Base-by-base conservation (phyloP, 306 rosid species). In the Cicer judaicum region DNA sequence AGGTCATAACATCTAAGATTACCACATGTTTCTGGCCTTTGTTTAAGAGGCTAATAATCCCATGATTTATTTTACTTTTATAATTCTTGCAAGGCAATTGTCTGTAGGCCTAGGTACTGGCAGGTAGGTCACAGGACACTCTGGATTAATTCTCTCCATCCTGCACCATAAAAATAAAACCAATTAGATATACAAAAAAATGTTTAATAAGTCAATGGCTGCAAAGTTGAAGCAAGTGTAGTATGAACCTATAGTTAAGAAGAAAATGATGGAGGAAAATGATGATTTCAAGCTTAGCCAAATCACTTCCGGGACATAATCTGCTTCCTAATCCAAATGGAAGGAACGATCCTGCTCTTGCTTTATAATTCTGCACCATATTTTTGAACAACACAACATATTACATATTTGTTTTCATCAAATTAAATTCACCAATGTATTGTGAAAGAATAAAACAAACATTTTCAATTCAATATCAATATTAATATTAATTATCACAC, bases 181-280 rank as follows among this genome's bases (percentile, higher is more conserved):
- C 36, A 29, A 4, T 29, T 29, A 29, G 36, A 29, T 29, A 29
- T 29, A 29, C 36, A 29, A n/a, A 52, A 7, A 52, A 52, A 6
- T 7, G 57, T 6, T 41, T 19, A 50, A 52, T n/a, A 75, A 52
- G 47, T 42, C 46, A 77, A 57, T 36, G 19, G 5, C 6, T 60
- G 10, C 3, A 49, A 60, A n/a, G 38, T 41, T 49, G 40, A 70
- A 44, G 54, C 8, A 42, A 49, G 14, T 47, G 13, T 46, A 46
- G 21, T 12, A 21, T 46, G 57, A 19, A 87, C 91, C 80, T 87
- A 85, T 85, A 89, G 54, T 78, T 68, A 42, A 83, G 87, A 72
- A 89, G 84, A 74, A 87, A 87, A 80, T 89, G 86, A 75, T 87
- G 94, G 40, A 89, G 89, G 72, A 83, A 87, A 81, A 89, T 87